A percentile compares a stretch with the other conserved stretches of the same genome.
Conservation (phyloP, 108 stramenopile species). For the Skeletonema tropicum region DNA sequence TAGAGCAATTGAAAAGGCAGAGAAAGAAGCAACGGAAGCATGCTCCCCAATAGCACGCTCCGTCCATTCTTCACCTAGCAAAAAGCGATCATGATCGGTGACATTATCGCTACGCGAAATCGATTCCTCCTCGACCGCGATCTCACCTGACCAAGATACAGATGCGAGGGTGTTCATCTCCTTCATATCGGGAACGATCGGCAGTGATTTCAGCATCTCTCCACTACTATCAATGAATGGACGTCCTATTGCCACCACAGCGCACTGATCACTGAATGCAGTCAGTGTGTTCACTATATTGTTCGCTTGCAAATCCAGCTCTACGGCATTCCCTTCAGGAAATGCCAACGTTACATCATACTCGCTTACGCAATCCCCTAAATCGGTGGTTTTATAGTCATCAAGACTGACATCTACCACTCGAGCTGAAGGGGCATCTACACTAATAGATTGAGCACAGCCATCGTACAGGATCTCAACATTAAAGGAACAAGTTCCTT, state of each 20-base stretch:
- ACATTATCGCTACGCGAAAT: constrained; percentile 6
- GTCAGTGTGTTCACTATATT: constrained; percentile 9
- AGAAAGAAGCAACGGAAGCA: constrained; percentile 67
- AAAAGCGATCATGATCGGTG: constrained; percentile 14
- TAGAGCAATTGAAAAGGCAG: constrained; percentile 65
- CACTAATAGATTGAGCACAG: constrained; percentile 23
- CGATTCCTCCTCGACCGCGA: not conserved
- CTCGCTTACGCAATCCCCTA: constrained; percentile 19
- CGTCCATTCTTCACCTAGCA: constrained; percentile 57
- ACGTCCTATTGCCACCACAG: constrained; percentile 50
- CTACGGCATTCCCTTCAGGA: not conserved
- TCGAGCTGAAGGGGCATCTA: constrained; percentile 39
- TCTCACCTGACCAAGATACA: constrained; percentile 26
- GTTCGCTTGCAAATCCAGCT: constrained; percentile 16
- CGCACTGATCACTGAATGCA: constrained; percentile 13
- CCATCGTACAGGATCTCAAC: constrained; percentile 49
- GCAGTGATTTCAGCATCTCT: constrained; percentile 32
- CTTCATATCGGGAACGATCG: constrained; percentile 10
- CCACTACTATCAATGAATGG: constrained; percentile 59
- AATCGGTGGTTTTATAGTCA: constrained; percentile 12
- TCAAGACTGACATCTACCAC: constrained; percentile 26
- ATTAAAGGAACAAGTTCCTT: constrained; percentile 42
- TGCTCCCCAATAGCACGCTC: constrained; percentile 64
- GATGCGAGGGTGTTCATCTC: not conserved
- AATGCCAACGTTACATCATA: constrained; percentile 28